Percentiles rank a stretch among this genome's conserved stretches.
Conservation (phyloP, 768 basidiomycete species). For the Amylocystis lapponica region DNA sequence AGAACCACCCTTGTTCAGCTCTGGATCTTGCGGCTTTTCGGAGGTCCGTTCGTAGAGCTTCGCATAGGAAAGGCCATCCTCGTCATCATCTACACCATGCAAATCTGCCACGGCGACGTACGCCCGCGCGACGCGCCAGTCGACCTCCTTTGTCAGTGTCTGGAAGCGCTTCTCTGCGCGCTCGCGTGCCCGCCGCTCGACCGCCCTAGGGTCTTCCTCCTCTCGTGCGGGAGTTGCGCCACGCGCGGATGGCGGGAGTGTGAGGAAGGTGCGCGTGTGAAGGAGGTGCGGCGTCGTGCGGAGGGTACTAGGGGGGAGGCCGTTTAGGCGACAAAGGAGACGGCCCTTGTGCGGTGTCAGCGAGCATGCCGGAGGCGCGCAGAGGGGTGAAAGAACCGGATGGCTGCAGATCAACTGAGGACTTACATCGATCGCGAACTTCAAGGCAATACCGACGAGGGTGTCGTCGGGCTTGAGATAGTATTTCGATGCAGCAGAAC, state of each 20-base stretch:
- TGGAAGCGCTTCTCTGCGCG: slow-evolving; percentile 58
- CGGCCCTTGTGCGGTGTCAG: slow-evolving; percentile 36
- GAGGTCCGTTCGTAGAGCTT: background rate
- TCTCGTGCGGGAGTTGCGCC: slow-evolving; percentile 15
- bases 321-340: slow-evolving; percentile 59
- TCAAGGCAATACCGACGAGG: slow-evolving; percentile 57
- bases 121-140: slow-evolving; percentile 59
- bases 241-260: slow-evolving; percentile 40
- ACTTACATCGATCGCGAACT: slow-evolving; percentile 57
- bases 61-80: background rate
- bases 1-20: slow-evolving; percentile 3
- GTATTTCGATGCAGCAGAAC: slow-evolving; percentile 32
- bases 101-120: slow-evolving; percentile 64
- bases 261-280: slow-evolving; percentile 57
- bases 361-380: too few relatives aligned
- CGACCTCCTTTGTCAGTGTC: slow-evolving; percentile 61
- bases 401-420: background rate
- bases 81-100: slow-evolving; percentile 14
- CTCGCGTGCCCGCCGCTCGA: slow-evolving; percentile 39
- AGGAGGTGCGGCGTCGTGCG: slow-evolving; percentile 69
- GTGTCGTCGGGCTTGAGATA: slow-evolving; percentile 55
- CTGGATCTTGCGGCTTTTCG: too few relatives aligned
- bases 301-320: slow-evolving; percentile 57
- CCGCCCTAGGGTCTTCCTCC: slow-evolving; percentile 30
- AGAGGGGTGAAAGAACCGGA: background rate